Percentiles rank a stretch among this genome's conserved stretches.
These are phyloP conservation scores for Podaxis sp. DNA, from an alignment of 768 basidiomycete species.

Conservation along the genomic window DNA sequence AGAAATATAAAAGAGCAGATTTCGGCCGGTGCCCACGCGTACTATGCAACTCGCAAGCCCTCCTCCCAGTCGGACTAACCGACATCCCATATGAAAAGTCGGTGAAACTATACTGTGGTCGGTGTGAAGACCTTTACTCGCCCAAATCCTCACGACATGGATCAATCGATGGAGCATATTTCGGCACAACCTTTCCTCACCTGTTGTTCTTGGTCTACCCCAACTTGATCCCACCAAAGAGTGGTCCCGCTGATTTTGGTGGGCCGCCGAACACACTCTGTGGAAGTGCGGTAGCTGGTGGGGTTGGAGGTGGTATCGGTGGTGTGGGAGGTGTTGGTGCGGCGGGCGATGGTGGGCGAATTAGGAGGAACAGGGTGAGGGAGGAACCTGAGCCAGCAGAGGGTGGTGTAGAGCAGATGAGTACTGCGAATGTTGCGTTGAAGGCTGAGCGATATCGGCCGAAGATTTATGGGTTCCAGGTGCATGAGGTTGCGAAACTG, in stretches of 20 bases:
- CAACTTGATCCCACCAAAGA: constrained; percentile 83
- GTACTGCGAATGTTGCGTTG: constrained; percentile 76
- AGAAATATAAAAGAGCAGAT: constrained; percentile 97
- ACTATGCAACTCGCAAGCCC: constrained; percentile 88
- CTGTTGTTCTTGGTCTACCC: constrained; percentile 97
- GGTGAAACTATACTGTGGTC: constrained; percentile 97
- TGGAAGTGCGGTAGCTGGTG: constrained; percentile 18
- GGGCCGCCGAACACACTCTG: constrained; percentile 3
- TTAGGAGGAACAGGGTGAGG: constrained; percentile 30
- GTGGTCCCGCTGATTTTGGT: constrained; percentile 36
- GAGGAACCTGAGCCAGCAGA: constrained; percentile 61
- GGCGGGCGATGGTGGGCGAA: constrained; percentile 15
- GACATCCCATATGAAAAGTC: constrained; percentile 99
- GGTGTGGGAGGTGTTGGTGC: constrained; percentile 8
- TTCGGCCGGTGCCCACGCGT: constrained; percentile 99
- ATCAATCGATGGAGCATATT: constrained; percentile 97
- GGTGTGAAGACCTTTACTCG: constrained; percentile 97
- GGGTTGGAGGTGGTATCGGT: neutral
- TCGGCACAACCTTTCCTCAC: constrained; percentile 97
- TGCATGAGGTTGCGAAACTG: constrained; percentile 89
- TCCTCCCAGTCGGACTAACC: constrained; percentile 94
- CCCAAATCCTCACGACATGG: constrained; percentile 97
- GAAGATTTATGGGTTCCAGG: constrained; percentile 94
- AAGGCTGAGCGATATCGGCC: constrained; percentile 89
- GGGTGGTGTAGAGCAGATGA: constrained; percentile 37